Percentiles rank a stretch among this genome's conserved stretches.
These are phyloP conservation scores for Saccharomycopsis hybrid DNA, from an alignment of 1,139 yeast genomes.

Conservation along the genomic window DNA sequence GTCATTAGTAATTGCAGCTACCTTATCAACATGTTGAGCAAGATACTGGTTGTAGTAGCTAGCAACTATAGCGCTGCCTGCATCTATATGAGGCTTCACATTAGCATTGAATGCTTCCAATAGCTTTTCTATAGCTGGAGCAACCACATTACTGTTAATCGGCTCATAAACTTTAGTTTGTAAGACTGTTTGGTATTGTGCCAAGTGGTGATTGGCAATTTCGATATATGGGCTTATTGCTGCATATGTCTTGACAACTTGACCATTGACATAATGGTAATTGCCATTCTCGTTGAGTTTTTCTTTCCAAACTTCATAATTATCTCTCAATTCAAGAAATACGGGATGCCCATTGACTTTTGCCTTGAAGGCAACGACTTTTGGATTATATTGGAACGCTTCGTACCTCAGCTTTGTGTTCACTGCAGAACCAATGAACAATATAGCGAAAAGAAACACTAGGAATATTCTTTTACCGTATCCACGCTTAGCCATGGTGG, in stretches of 20 bases:
- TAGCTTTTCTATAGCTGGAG: neutral
- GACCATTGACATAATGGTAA: neutral
- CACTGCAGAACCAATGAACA: too few relatives aligned
- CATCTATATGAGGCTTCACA: neutral
- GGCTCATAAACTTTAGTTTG: neutral
- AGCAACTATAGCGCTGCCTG: neutral
- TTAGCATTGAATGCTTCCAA: neutral
- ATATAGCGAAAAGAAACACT: too few relatives aligned
- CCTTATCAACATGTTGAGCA: neutral
- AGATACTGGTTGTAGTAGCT: neutral
- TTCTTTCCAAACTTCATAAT: neutral
- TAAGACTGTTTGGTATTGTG: neutral
- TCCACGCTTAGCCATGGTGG: too few relatives aligned
- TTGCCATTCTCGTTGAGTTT: neutral
- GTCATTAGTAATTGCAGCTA: too few relatives aligned
- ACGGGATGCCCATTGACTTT: neutral
- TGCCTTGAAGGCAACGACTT: neutral
- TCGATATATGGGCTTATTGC: neutral
- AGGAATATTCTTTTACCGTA: too few relatives aligned
- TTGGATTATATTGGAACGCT: neutral
- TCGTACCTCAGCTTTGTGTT: neutral
- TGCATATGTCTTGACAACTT: neutral
- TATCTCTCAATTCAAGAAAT: neutral
- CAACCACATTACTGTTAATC: neutral
- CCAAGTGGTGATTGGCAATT: neutral